phyloP scores from a whole-genome alignment of 176 grass and related monocot genomes.

The Oryza brachyantha region DNA sequence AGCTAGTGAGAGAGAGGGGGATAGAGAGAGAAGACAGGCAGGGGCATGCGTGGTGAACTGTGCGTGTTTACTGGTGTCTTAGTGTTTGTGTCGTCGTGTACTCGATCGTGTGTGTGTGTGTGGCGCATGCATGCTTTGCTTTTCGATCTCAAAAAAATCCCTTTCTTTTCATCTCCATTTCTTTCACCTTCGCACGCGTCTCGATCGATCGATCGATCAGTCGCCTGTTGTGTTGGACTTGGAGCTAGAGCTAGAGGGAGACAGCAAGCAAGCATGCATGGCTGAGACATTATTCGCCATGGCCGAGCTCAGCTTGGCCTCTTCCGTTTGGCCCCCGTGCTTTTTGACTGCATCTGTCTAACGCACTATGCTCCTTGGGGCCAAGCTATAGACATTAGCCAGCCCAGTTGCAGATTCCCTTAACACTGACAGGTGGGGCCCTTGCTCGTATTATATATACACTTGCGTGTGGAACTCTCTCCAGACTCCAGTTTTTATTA shows the following conservation, averaged over 20 bases:
- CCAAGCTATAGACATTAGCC: background rate
- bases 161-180: background rate
- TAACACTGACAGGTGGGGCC: background rate
- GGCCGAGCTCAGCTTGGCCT: background rate
- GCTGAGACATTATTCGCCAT: too few relatives aligned
- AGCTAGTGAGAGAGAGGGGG: background rate
- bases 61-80: background rate
- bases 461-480: background rate
- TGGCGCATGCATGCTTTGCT: background rate
- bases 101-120: background rate
- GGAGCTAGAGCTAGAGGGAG: background rate
- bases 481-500: background rate
- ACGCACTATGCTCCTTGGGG: too few relatives aligned
- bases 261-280: background rate
- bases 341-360: background rate
- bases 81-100: background rate
- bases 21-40: background rate
- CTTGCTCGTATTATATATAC: background rate
- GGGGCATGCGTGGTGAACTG: constrained; percentile 15
- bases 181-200: background rate
- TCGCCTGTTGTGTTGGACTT: background rate
- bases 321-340: constrained; percentile 13
- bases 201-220: background rate
- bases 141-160: too few relatives aligned
- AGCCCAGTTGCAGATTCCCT: background rate